A percentile compares a stretch with the other conserved stretches of the same genome.
phyloP scores from a whole-genome alignment of 352 stramenopile species.

The Pythium rishiriense region DNA sequence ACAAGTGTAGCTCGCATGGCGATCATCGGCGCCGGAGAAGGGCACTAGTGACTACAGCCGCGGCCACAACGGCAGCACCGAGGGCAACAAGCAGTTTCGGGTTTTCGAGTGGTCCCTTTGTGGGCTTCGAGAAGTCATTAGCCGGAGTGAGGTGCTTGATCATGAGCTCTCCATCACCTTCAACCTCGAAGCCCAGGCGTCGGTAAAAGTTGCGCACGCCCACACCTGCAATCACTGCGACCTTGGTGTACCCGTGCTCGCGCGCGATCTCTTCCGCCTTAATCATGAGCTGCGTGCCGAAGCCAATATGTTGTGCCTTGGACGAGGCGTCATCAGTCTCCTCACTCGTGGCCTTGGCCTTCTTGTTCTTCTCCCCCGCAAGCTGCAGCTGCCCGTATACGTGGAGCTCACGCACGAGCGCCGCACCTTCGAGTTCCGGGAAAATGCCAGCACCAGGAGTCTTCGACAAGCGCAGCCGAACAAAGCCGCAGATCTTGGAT shows the following conservation, averaged over 20 bases:
- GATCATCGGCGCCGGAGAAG: slow-evolving; percentile 25
- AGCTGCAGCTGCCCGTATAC: slow-evolving; percentile 90
- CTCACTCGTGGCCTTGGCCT: slow-evolving; percentile 23
- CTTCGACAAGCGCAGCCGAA: slow-evolving; percentile 77
- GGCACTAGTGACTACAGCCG: background rate
- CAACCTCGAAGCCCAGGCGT: slow-evolving; percentile 85
- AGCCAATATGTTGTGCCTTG: slow-evolving; percentile 86
- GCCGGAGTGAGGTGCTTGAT: slow-evolving; percentile 65
- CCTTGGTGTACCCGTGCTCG: slow-evolving; percentile 68
- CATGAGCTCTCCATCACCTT: slow-evolving; percentile 85
- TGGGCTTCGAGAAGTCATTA: background rate
- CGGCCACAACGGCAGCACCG: slow-evolving; percentile 8
- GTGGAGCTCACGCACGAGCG: slow-evolving; percentile 89
- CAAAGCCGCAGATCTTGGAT: slow-evolving; percentile 91
- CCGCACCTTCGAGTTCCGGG: slow-evolving; percentile 69
- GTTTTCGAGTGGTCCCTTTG: slow-evolving; percentile 7
- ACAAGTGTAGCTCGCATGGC: background rate
- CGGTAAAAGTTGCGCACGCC: slow-evolving; percentile 91
- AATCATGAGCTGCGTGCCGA: slow-evolving; percentile 86
- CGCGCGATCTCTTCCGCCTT: slow-evolving; percentile 81
- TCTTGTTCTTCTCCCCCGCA: slow-evolving; percentile 42
- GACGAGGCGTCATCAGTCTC: slow-evolving; percentile 27
- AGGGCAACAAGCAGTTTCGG: slow-evolving; percentile 1
- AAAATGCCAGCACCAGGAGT: slow-evolving; percentile 72
- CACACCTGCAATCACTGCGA: slow-evolving; percentile 90